A percentile compares a stretch with the other conserved stretches of the same genome.
phyloP scores from a whole-genome alignment of 2,329 filamentous ascomycete genomes.

The Aureobasidium sp. region DNA sequence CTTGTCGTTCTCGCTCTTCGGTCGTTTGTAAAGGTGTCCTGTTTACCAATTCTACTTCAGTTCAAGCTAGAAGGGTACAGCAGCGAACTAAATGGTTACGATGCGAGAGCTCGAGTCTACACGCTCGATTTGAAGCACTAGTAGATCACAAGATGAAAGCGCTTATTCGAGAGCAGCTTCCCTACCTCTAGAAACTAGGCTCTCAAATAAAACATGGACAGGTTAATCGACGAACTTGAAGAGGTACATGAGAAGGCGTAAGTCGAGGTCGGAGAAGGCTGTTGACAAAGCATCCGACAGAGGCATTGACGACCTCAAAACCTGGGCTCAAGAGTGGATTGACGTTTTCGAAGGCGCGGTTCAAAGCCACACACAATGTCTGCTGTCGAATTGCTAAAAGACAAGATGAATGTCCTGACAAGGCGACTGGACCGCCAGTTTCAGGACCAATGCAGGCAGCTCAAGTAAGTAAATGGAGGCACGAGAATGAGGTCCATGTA shows the following conservation, averaged over 20 bases:
- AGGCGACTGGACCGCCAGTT: background rate
- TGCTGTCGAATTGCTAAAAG: background rate
- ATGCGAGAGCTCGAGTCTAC: background rate
- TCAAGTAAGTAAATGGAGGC: background rate
- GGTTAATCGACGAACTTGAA: background rate
- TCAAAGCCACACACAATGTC: background rate
- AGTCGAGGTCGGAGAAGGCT: background rate
- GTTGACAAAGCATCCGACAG: background rate
- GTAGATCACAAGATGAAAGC: background rate
- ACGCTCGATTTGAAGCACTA: background rate
- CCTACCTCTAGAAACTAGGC: background rate
- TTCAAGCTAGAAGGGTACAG: conserved; percentile 7
- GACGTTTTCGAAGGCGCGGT: background rate
- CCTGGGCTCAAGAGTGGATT: background rate
- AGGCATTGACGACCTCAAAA: conserved; percentile 5
- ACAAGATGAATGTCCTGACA: background rate
- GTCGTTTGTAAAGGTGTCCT: background rate
- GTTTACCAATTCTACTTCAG: background rate
- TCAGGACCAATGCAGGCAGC: background rate
- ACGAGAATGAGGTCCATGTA: conserved; percentile 10
- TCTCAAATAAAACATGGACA: conserved; percentile 2
- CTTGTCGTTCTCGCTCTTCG: background rate
- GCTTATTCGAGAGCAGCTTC: background rate
- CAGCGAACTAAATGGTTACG: conserved; percentile 7
- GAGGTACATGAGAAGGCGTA: background rate